A percentile compares a stretch with the other conserved stretches of the same genome.
phyloP scores from a whole-genome alignment of 1,284 basidiomycete genomes.

The Trichosporon coremiiforme region DNA sequence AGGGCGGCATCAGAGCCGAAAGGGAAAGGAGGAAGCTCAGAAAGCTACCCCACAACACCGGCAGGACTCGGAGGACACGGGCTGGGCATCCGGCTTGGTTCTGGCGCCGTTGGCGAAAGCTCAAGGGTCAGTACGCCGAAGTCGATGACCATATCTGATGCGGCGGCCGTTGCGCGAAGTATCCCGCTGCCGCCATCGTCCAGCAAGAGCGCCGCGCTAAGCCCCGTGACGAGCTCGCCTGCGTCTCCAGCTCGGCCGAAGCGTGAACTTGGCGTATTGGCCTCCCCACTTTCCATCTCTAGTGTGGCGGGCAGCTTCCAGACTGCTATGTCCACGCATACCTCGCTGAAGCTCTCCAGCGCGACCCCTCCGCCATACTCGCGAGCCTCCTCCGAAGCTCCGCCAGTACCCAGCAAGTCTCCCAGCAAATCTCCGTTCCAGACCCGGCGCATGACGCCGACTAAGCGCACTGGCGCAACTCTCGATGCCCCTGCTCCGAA shows the following conservation, averaged over 20 bases:
- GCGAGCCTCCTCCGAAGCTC: background rate
- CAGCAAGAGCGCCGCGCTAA: constrained; percentile 30
- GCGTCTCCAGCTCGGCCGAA: background rate
- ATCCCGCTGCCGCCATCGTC: constrained; percentile 24
- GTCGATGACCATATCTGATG: background rate
- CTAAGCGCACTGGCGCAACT: background rate
- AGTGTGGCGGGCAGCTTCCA: background rate
- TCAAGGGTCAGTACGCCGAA: background rate
- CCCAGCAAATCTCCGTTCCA: background rate
- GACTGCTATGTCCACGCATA: background rate
- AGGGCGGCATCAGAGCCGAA: background rate
- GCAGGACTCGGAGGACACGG: background rate
- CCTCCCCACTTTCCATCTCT: background rate
- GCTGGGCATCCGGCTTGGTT: background rate
- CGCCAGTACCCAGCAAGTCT: constrained; percentile 1
- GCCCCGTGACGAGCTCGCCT: background rate
- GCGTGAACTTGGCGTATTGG: background rate
- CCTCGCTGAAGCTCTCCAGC: background rate
- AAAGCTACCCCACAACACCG: background rate
- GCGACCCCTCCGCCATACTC: background rate
- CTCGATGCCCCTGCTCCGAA: background rate
- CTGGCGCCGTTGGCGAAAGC: background rate
- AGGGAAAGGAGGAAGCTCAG: background rate
- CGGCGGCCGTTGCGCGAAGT: constrained; percentile 11
- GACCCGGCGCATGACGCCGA: background rate